Conservation (phyloP, 78 protist genomes). For the Dictyostelium purpureum region DNA sequence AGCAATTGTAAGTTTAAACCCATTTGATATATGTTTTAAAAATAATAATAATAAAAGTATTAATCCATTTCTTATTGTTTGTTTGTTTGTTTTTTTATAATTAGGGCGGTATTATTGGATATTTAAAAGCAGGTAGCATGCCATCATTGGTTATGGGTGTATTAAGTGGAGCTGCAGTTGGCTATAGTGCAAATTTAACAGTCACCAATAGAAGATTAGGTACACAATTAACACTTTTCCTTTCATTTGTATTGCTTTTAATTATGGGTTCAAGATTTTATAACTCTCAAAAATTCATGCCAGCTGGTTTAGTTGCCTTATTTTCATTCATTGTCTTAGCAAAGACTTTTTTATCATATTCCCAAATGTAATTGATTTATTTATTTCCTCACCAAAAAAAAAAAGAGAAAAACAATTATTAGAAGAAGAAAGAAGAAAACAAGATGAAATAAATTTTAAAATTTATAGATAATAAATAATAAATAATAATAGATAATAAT, state of each 20-base stretch:
- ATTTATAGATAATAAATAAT: background rate
- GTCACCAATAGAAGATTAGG: constrained; percentile 18
- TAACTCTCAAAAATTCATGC: constrained; percentile 61
- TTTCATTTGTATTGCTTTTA: constrained; percentile 13
- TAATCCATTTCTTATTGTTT: background rate
- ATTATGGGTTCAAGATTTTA: constrained; percentile 55
- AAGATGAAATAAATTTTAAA: background rate
- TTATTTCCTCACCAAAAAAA: background rate
- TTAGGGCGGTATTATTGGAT: constrained; percentile 59
- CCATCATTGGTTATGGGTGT: constrained; percentile 32
- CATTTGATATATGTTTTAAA: too few species aligned
- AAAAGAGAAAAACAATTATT: background rate
- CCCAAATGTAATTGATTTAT: constrained; percentile 6
- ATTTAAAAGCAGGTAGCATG: constrained; percentile 6
- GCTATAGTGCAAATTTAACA: constrained; percentile 12
- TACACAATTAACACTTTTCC: constrained; percentile 38
- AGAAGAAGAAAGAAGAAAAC: background rate
- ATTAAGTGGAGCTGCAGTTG: background rate
- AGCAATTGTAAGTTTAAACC: constrained; percentile 21
- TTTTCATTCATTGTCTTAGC: background rate
- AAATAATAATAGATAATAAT: too few species aligned
- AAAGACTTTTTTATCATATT: background rate
- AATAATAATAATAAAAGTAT: background rate
- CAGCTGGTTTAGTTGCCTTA: constrained; percentile 61
- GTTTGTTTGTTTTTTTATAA: background rate